A percentile compares a stretch with the other conserved stretches of the same genome.
Evolutionary conservation across 495 filamentous ascomycete species (phyloP).

Genomic region (Daldinia loculata): DNA sequence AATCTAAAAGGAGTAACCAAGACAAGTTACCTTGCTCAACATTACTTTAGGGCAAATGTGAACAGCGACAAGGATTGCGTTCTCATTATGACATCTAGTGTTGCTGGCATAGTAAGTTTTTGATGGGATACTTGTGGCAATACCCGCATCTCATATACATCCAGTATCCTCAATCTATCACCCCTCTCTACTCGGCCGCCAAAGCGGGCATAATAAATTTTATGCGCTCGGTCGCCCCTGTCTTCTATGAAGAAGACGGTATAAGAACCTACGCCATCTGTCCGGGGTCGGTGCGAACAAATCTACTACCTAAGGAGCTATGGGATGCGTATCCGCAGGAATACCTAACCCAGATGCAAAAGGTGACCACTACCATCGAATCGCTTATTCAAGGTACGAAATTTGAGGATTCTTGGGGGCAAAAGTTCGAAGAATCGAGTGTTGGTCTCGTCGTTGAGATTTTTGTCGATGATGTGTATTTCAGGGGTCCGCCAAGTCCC

Average conservation of each 20-base stretch:
- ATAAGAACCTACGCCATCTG: slow-evolving; percentile 42
- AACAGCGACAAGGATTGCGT: slow-evolving; percentile 44
- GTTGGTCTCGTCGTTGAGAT: slow-evolving; percentile 33
- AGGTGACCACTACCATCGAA: slow-evolving; percentile 28
- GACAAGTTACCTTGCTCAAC: slow-evolving; percentile 52
- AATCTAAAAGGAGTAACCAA: slow-evolving; percentile 52
- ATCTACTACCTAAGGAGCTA: slow-evolving; percentile 28
- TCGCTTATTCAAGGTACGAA: slow-evolving; percentile 16
- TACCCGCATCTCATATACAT: not conserved
- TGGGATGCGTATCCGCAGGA: slow-evolving; percentile 43
- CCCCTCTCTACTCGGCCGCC: slow-evolving; percentile 53
- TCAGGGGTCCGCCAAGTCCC: slow-evolving; percentile 22
- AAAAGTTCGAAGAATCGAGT: slow-evolving; percentile 22
- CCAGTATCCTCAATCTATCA: slow-evolving; percentile 52
- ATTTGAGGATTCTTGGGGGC: slow-evolving; percentile 27
- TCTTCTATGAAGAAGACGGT: slow-evolving; percentile 37
- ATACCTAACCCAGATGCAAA: slow-evolving; percentile 33
- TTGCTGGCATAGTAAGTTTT: slow-evolving; percentile 48
- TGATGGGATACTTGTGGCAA: not conserved
- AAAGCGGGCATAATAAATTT: slow-evolving; percentile 55
- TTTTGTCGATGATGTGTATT: slow-evolving; percentile 38
- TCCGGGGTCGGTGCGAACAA: slow-evolving; percentile 39
- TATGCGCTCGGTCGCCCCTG: slow-evolving; percentile 49
- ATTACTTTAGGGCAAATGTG: slow-evolving; percentile 50
- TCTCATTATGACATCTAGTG: slow-evolving; percentile 53